Conservation (phyloP, 345 rosid species). For the Erucastrum elatum region DNA sequence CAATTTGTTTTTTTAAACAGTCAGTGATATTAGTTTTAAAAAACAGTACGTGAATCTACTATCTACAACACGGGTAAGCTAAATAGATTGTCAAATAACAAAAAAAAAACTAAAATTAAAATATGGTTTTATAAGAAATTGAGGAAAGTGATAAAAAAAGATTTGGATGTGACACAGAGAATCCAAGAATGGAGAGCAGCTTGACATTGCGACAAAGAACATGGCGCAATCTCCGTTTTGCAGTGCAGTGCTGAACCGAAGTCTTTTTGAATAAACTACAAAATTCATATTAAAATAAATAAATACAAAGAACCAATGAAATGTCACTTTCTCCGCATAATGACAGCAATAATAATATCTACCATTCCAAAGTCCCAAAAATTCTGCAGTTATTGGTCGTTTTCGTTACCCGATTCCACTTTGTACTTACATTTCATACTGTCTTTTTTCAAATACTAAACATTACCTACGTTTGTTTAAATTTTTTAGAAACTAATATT, state of each 20-base stretch:
- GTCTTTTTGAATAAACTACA: constrained; percentile 13
- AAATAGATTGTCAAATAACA: background rate
- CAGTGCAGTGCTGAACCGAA: constrained; percentile 17
- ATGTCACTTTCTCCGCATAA: constrained; percentile 39
- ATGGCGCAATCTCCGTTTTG: constrained; percentile 42
- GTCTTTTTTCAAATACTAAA: background rate
- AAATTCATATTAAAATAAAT: background rate
- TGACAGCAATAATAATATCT: constrained; percentile 24
- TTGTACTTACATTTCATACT: background rate
- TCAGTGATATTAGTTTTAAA: too few species aligned
- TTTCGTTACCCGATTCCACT: constrained; percentile 19
- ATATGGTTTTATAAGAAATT: too few species aligned
- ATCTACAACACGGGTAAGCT: background rate
- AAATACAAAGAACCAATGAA: constrained; percentile 14
- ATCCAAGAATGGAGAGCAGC: constrained; percentile 39
- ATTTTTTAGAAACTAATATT: background rate
- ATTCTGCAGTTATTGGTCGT: constrained; percentile 40
- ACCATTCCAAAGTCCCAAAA: constrained; percentile 33
- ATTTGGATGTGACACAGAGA: constrained; percentile 34
- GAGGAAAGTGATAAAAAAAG: constrained; percentile 14
- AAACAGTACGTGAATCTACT: background rate
- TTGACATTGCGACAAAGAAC: constrained; percentile 36
- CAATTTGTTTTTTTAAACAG: background rate
- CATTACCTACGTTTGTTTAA: background rate
- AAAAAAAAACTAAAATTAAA: background rate